phyloP scores from a whole-genome alignment of 73 alveolate species.

The Blepharisma japonicum region DNA sequence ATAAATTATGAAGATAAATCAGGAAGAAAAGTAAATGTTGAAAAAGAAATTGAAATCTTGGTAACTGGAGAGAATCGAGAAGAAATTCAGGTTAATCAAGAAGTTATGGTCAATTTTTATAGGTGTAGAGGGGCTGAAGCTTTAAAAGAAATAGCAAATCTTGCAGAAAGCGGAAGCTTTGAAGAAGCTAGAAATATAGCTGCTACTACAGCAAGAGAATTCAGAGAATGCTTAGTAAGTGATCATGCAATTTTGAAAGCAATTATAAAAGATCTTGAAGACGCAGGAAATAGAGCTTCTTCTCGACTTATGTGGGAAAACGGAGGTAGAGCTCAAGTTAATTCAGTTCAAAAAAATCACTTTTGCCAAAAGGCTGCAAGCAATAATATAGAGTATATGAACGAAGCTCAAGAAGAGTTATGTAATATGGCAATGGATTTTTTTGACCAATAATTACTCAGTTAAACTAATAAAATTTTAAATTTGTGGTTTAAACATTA shows the following conservation, averaged over 20 bases:
- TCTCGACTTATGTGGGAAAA: background rate
- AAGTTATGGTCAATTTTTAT: background rate
- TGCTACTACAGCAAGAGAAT: background rate
- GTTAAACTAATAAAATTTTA: too few relatives aligned
- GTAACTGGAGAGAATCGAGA: background rate
- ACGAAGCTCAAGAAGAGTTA: too few relatives aligned
- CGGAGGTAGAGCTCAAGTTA: background rate
- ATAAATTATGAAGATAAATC: background rate
- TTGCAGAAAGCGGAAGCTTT: background rate
- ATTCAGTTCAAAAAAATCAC: background rate
- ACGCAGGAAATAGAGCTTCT: background rate
- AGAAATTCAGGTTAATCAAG: background rate
- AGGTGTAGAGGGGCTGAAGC: slow-evolving; percentile 13
- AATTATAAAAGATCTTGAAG: background rate
- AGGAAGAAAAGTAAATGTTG: background rate
- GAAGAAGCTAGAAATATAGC: background rate
- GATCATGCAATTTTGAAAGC: background rate
- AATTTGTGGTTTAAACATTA: too few relatives aligned
- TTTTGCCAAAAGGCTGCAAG: too few relatives aligned
- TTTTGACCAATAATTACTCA: too few relatives aligned
- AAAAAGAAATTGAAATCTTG: background rate
- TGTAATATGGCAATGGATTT: too few relatives aligned
- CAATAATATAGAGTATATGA: too few relatives aligned
- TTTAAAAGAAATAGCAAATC: background rate
- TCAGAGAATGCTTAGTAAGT: background rate